Evolutionary conservation across 805 yeast species (phyloP).

Genomic region (Metschnikowia baotianmanensis): DNA sequence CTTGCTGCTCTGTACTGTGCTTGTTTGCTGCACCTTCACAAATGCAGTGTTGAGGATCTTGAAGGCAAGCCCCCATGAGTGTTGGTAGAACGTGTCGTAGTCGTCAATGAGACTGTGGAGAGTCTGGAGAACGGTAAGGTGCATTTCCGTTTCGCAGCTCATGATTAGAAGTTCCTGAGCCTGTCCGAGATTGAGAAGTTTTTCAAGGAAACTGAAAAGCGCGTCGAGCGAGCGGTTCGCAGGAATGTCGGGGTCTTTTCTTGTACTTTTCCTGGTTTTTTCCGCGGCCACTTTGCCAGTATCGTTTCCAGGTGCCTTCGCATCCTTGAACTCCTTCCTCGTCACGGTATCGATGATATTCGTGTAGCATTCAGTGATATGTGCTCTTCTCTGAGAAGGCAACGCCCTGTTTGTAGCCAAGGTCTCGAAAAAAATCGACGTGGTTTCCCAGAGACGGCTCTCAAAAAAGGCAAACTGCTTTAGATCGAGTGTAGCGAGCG

Average conservation of each 20-base stretch:
- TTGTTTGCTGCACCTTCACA: conserved; percentile 18
- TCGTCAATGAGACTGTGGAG: conserved; percentile 74
- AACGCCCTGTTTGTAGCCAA: conserved; percentile 45
- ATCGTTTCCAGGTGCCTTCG: too few relatives aligned
- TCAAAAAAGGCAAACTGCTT: conserved; percentile 45
- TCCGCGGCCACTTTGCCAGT: too few relatives aligned
- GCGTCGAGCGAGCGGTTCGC: conserved; percentile 45
- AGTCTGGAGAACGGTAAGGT: conserved; percentile 58
- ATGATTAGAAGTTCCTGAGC: conserved; percentile 45
- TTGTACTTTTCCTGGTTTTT: too few relatives aligned
- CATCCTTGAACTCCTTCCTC: conserved; percentile 36
- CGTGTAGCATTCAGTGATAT: conserved; percentile 52
- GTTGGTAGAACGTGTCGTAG: conserved; percentile 57
- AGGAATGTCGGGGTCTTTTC: conserved; percentile 19
- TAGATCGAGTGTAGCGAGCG: conserved; percentile 51
- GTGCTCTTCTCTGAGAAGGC: conserved; percentile 43
- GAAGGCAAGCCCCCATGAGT: conserved; percentile 77
- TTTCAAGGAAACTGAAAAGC: conserved; percentile 43
- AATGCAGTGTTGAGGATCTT: conserved; percentile 61
- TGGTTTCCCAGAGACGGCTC: conserved; percentile 45
- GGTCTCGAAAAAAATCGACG: conserved; percentile 46
- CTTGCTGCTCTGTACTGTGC: conserved; percentile 24
- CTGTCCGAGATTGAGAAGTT: conserved; percentile 36
- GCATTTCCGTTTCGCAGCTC: conserved; percentile 66
- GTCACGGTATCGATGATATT: conserved; percentile 44